Evolutionary conservation across 1,284 basidiomycete species (phyloP), one percentile per base, ranked within the genome.

Genomic region (Pterula multifida): DNA sequence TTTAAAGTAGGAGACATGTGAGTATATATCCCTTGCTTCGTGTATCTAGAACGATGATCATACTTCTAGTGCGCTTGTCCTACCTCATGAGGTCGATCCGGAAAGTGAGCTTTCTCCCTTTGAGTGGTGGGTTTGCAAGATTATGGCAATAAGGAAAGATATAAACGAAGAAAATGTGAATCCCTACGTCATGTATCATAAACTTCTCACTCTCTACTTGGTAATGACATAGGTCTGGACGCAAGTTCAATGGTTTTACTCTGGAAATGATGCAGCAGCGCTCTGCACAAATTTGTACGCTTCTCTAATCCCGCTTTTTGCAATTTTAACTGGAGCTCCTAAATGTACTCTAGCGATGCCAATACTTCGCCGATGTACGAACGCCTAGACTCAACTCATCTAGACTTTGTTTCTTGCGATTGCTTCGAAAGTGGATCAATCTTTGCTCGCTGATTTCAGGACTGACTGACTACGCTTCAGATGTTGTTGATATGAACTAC

Each of bases 181-280:
- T 26, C 24, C 3, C 42, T 50, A n/a, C 9, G n/a, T n/a, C n/a
- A n/a, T n/a, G n/a, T n/a, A n/a, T n/a, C n/a, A n/a, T n/a, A n/a
- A n/a, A n/a, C n/a, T n/a, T n/a, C n/a, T n/a, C n/a, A n/a, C n/a
- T n/a, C n/a, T n/a, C n/a, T n/a, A n/a, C n/a, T n/a, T n/a, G n/a
- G n/a, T n/a, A n/a, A n/a, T n/a, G n/a, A n/a, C n/a, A n/a, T 42
- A 78, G 68, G 74, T 75, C 0, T 77, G 71, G 71, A 64, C 63
- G 1, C 58, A 56, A 11, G 64, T 78, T 0, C 68, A 71, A 48
- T 78, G 76, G 76, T 76, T 62, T 47, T 78, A 72, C 59, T 65
- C 68, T 0, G 64, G 65, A 0, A 36, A 61, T 4, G 76, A 78
- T 28, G 66, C 71, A 0, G 59, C 60, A 0, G 54, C 56, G 1